Percentiles rank a stretch among this genome's conserved stretches.
These are phyloP conservation scores for Capsicum baccatum DNA, from an alignment of 257 asterid species.

Conservation along the genomic window DNA sequence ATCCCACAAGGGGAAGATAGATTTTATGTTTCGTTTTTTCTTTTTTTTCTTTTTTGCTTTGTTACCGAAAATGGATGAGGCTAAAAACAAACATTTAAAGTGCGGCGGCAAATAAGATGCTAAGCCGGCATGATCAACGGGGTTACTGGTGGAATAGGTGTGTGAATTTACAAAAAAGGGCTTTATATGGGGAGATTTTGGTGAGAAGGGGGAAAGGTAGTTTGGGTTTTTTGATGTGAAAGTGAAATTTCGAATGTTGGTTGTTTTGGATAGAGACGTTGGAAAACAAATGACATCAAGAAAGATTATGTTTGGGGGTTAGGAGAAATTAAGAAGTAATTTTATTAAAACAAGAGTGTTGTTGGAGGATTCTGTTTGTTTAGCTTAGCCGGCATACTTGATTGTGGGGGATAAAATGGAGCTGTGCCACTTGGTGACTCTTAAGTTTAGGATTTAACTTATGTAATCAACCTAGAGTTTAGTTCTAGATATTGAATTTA, in stretches of 20 bases:
- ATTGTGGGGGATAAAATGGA: background rate
- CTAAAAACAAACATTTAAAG: slow-evolving; percentile 57
- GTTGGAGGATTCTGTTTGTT: slow-evolving; percentile 50
- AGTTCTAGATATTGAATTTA: background rate
- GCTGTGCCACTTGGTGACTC: slow-evolving; percentile 16
- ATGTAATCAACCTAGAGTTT: background rate
- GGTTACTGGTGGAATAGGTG: slow-evolving; percentile 27
- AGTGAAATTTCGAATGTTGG: background rate
- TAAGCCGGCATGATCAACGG: slow-evolving; percentile 62
- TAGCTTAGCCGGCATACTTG: slow-evolving; percentile 43
- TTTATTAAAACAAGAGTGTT: slow-evolving; percentile 36
- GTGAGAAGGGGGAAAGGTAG: slow-evolving; percentile 4
- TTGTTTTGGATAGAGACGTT: slow-evolving; percentile 38
- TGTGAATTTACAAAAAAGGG: slow-evolving; percentile 39
- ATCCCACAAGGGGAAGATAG: background rate
- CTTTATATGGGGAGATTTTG: slow-evolving; percentile 24
- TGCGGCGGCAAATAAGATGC: slow-evolving; percentile 74
- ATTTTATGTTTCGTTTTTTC: too few relatives aligned
- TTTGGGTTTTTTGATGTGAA: background rate
- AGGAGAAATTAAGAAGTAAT: slow-evolving; percentile 18
- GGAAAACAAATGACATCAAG: slow-evolving; percentile 20
- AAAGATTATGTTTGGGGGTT: background rate
- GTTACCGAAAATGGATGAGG: slow-evolving; percentile 43
- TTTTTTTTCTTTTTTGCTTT: slow-evolving; percentile 21
- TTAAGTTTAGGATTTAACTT: background rate